phyloP scores from a whole-genome alignment of 768 basidiomycete genomes.

The Obba rivulosa region DNA sequence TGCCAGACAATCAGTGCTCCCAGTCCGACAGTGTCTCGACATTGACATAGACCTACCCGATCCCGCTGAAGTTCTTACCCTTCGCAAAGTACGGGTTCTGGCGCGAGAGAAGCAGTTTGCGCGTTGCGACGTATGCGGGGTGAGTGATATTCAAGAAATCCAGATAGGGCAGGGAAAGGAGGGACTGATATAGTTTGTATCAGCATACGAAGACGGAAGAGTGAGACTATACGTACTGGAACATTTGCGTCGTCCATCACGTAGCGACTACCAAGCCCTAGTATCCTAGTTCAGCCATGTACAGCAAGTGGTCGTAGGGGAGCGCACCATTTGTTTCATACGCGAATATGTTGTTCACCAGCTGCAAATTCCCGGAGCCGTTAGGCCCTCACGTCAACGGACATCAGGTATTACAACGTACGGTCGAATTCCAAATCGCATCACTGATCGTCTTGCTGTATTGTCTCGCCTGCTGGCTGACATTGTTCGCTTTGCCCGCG shows the following conservation, averaged over 20 bases:
- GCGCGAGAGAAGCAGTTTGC: slow-evolving; percentile 52
- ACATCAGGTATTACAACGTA: slow-evolving; percentile 22
- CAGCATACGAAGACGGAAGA: background rate
- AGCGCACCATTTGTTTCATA: slow-evolving; percentile 68
- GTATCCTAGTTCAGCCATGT: no score
- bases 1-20: background rate
- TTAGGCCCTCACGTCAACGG: background rate
- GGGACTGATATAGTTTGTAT: slow-evolving; percentile 39
- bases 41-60: slow-evolving; percentile 48
- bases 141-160: slow-evolving; percentile 63
- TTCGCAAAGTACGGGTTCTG: slow-evolving; percentile 67
- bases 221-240: slow-evolving; percentile 42
- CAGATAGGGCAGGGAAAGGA: slow-evolving; percentile 75
- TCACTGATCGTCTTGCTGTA: slow-evolving; percentile 55
- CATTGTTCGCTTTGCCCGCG: slow-evolving; percentile 39
- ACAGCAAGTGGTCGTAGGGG: background rate
- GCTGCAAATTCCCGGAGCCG: slow-evolving; percentile 26
- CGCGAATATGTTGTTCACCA: slow-evolving; percentile 62
- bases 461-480: slow-evolving; percentile 47
- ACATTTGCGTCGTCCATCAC: slow-evolving; percentile 88
- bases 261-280: slow-evolving; percentile 65
- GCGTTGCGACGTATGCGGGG: slow-evolving; percentile 59
- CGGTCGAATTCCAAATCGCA: slow-evolving; percentile 60
- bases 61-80: slow-evolving; percentile 59
- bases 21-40: background rate